A percentile compares a stretch with the other conserved stretches of the same genome.
Conservation (phyloP, 257 asterid species). For the Solanum medicagineum region DNA sequence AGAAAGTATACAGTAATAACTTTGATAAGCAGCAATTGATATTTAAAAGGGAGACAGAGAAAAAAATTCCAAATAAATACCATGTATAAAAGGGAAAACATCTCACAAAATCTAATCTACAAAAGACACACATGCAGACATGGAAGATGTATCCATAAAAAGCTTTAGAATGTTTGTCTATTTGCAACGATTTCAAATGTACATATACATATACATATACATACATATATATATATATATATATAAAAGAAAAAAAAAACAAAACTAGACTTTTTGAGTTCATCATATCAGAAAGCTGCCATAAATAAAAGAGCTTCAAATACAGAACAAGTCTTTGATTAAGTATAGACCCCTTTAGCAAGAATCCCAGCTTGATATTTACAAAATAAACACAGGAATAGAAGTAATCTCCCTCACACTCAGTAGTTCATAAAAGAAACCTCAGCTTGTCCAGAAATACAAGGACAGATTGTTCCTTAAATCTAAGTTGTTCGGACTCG, state of each 20-base stretch:
- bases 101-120: background rate
- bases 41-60: background rate
- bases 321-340: background rate
- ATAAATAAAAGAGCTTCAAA: background rate
- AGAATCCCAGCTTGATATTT: background rate
- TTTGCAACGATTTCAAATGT: background rate
- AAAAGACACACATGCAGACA: background rate
- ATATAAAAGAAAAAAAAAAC: too few relatives aligned
- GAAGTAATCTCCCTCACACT: background rate
- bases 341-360: background rate
- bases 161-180: background rate
- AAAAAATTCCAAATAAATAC: background rate
- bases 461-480: background rate
- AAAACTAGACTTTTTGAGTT: background rate
- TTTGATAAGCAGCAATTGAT: background rate
- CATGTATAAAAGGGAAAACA: background rate
- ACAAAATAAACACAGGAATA: background rate
- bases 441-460: background rate
- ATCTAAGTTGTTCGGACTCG: background rate
- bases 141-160: background rate
- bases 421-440: background rate
- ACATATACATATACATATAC: background rate
- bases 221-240: too few relatives aligned
- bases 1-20: background rate
- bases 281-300: background rate